Evolutionary conservation across 345 rosid genomes (phyloP).

Genomic region (Populus alba): DNA sequence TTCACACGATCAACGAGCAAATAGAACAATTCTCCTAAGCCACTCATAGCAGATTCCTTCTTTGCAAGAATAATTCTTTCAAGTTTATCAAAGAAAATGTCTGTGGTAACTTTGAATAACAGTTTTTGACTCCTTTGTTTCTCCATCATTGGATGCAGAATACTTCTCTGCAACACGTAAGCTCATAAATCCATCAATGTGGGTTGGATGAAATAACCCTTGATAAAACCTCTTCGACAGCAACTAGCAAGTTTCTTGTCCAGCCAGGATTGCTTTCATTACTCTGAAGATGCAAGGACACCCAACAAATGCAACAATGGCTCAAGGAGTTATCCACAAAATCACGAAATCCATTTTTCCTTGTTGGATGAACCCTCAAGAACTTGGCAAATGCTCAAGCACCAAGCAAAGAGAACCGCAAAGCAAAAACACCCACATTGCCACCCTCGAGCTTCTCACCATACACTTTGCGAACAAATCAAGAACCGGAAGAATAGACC

Average conservation of each 20-base stretch:
- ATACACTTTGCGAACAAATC: constrained; percentile 45
- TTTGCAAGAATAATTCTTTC: constrained; percentile 44
- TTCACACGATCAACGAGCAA: constrained; percentile 59
- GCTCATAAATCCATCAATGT: constrained; percentile 75
- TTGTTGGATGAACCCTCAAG: constrained; percentile 68
- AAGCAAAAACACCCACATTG: constrained; percentile 39
- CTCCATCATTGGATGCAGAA: constrained; percentile 34
- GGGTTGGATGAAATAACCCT: constrained; percentile 72
- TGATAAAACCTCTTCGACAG: constrained; percentile 61
- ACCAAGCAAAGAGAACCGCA: constrained; percentile 56
- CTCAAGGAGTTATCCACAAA: constrained; percentile 70
- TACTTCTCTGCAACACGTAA: constrained; percentile 54
- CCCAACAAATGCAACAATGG: constrained; percentile 58
- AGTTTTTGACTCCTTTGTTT: constrained; percentile 36
- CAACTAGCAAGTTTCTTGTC: constrained; percentile 38
- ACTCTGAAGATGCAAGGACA: constrained; percentile 33
- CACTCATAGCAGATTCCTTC: constrained; percentile 42
- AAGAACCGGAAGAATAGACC: constrained; percentile 43
- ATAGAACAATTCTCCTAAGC: constrained; percentile 60
- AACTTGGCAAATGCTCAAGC: constrained; percentile 76
- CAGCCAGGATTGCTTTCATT: constrained; percentile 25
- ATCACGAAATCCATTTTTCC: constrained; percentile 65
- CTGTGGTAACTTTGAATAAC: constrained; percentile 70
- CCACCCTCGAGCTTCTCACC: constrained; percentile 38
- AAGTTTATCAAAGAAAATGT: constrained; percentile 67